Base-by-base conservation (phyloP, 2,329 filamentous ascomycete genomes). In the Cladorrhinum sp. region DNA sequence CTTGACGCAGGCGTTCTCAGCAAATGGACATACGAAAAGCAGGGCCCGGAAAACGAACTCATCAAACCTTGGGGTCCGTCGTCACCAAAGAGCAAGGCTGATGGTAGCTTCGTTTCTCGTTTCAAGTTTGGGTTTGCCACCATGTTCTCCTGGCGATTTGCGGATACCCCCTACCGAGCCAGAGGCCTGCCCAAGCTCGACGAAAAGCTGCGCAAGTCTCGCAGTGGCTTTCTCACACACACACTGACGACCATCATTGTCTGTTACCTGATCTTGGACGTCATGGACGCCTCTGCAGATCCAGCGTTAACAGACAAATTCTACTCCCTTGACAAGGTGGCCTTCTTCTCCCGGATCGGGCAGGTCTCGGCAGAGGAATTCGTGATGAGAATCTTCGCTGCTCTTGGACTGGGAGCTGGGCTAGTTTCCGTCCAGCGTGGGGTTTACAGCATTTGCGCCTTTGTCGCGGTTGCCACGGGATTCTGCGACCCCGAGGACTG, bases 81-180 rank as follows among this genome's bases (percentile, higher is more conserved):
- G 20, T 28, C 54, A 18, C 49, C 49, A n/a, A 42, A 42, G 36
- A 42, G 5, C 10, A 24, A 26, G 49, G 12, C 49, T 51, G 20
- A 51, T 26, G 23, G 26, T 18, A 18, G 30, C 36, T 23, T 56
- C 36, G 30, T 26, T 24, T 24, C 33, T 16, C 54, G 54, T 48
- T 42, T 56, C 9, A 51, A 24, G 54, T 56, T 56, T 46, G 33
- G 54, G 36, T 56, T 48, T 56, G 39, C 21, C 54, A 56, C 33
- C 21, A 46, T 56, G 33, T 56, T 56, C 54, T 46, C 54, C 39
- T 56, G 54, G 54, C 54, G 54, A n/a, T 56, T 56, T 46, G 39
- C 24, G 20, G 21, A 48, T 18, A 56, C 54, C 16, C 54, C 54
- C 33, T 56, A 56, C 54, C 33, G 24, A 48, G 54, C 54, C 33